Conservation (phyloP, 2,329 filamentous ascomycete genomes). For the Septoria linicola region DNA sequence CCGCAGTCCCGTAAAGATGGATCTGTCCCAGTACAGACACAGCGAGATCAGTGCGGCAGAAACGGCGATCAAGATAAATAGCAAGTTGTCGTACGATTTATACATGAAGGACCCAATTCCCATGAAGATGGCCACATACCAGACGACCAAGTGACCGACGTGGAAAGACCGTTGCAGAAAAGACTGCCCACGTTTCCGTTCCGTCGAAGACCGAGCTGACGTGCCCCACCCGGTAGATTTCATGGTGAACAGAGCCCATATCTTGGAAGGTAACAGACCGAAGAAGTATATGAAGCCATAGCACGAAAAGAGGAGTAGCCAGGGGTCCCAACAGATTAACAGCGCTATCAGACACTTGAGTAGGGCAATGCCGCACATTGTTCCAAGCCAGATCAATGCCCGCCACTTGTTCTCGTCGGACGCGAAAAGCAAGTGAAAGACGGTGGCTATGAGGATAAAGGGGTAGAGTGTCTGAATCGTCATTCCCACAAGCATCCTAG, state of each 20-base stretch:
- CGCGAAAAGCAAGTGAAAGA: constrained; percentile 10
- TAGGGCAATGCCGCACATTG: constrained; percentile 12
- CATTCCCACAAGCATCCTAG: constrained; percentile 6
- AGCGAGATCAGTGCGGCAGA: not conserved
- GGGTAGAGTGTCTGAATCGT: constrained; percentile 6
- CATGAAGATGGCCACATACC: constrained; percentile 11
- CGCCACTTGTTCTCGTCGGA: constrained; percentile 7
- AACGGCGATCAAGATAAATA: not conserved
- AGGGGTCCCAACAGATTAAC: constrained; percentile 6
- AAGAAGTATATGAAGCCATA: constrained; percentile 16
- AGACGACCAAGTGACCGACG: constrained; percentile 12
- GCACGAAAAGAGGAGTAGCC: constrained; percentile 12
- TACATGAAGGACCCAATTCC: constrained; percentile 8
- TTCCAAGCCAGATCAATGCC: constrained; percentile 8
- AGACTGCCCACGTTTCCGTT: constrained; percentile 7
- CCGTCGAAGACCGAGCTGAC: constrained; percentile 9
- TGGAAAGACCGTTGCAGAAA: constrained; percentile 11
- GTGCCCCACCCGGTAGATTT: constrained; percentile 9
- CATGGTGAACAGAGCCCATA: constrained; percentile 13
- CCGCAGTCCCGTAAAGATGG: too few species aligned
- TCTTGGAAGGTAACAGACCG: constrained; percentile 8
- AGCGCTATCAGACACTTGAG: constrained; percentile 10
- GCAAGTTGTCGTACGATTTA: not conserved
- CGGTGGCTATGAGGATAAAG: constrained; percentile 6
- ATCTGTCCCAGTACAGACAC: constrained; percentile 8